Evolutionary conservation across 1,284 basidiomycete genomes (phyloP).

Genomic region (Ustilago hordei): DNA sequence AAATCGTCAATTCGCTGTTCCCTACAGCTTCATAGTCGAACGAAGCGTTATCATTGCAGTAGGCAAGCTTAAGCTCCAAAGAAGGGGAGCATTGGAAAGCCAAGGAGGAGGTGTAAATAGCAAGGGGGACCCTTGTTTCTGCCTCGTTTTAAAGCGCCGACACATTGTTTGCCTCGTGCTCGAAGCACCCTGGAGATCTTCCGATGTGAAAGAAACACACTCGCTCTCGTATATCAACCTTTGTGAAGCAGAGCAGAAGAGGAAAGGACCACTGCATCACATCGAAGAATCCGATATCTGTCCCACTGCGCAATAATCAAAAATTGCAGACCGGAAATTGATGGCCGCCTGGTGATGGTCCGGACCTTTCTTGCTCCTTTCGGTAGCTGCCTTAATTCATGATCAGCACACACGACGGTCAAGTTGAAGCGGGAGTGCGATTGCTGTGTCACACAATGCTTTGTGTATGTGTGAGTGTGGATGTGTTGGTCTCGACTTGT

Average conservation of each 20-base stretch:
- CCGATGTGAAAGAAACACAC: no score
- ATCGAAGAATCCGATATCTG: constrained; percentile 22
- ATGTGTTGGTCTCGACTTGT: neutral
- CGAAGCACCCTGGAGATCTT: no score
- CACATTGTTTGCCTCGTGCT: neutral
- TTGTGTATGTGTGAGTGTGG: constrained; percentile 1
- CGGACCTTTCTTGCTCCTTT: neutral
- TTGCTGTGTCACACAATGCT: neutral
- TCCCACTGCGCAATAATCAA: constrained; percentile 14
- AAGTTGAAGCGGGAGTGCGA: neutral
- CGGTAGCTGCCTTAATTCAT: neutral
- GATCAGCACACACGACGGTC: neutral
- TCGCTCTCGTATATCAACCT: no score
- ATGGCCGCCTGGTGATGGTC: neutral
- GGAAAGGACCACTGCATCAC: no score
- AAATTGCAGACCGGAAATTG: neutral
- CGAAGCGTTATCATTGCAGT: no score
- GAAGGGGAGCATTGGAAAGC: neutral
- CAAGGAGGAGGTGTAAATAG: neutral
- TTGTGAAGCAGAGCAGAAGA: no score
- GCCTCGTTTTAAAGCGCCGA: constrained; percentile 16
- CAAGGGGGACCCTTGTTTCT: constrained; percentile 1
- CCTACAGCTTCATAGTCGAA: no score
- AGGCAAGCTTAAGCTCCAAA: no score
- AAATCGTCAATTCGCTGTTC: no score